phyloP scores from a whole-genome alignment of 768 basidiomycete species.

The Plicaturopsis crispa region DNA sequence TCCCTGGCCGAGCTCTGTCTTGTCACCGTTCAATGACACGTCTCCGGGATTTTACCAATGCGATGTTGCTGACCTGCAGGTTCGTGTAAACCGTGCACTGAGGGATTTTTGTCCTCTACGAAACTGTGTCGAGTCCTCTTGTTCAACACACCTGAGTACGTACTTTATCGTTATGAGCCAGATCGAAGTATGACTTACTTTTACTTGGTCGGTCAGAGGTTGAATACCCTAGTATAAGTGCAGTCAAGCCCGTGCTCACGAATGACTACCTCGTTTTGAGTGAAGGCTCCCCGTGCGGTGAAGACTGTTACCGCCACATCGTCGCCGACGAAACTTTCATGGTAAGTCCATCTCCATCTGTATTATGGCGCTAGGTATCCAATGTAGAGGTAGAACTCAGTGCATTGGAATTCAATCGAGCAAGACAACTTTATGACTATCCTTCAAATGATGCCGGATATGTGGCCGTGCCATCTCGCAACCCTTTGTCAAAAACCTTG shows the following conservation, averaged over 20 bases:
- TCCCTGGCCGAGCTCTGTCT: no score
- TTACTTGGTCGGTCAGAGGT: no score
- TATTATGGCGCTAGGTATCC: no score
- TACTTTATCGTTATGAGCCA: no score
- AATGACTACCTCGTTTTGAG: no score
- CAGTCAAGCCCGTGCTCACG: no score
- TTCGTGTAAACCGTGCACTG: constrained; percentile 23
- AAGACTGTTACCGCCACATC: constrained; percentile 4
- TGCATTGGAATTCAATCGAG: constrained; percentile 21
- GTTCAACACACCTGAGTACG: constrained; percentile 33
- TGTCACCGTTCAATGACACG: no score
- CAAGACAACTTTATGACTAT: constrained; percentile 23
- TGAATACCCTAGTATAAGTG: no score
- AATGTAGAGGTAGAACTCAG: constrained; percentile 11
- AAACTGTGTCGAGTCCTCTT: constrained; percentile 33
- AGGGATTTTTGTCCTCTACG: constrained; percentile 37
- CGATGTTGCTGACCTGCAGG: constrained; percentile 20
- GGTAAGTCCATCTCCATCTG: background rate
- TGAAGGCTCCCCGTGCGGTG: no score
- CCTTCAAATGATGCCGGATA: constrained; percentile 35
- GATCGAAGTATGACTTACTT: no score
- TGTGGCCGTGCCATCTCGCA: constrained; percentile 42
- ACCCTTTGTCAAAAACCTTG: constrained; percentile 40
- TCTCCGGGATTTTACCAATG: no score
- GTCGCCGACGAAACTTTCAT: constrained; percentile 6